Evolutionary conservation across 2,329 filamentous ascomycete species (phyloP).

Genomic region (Thelonectria olida): DNA sequence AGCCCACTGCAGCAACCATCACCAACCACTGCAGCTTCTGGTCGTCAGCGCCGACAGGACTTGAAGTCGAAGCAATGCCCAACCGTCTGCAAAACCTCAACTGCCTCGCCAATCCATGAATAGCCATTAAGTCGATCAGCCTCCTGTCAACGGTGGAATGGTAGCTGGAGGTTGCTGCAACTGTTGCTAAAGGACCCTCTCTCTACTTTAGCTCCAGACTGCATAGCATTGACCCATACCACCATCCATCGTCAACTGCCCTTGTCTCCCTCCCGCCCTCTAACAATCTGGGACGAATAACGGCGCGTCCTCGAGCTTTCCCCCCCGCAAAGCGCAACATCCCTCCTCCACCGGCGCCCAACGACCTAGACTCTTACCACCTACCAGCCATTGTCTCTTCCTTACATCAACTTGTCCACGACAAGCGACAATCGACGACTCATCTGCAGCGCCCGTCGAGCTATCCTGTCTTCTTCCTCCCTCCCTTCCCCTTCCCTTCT

Average conservation of each 20-base stretch:
- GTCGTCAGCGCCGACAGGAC: background rate
- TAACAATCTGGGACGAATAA: conserved; percentile 29
- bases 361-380: conserved; percentile 23
- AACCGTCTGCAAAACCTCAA: background rate
- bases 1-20: background rate
- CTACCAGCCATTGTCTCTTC: conserved; percentile 20
- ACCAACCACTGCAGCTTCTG: background rate
- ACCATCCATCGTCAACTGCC: background rate
- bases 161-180: too few species aligned
- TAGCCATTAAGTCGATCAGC: background rate
- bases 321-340: conserved; percentile 42
- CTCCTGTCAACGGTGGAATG: background rate
- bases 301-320: conserved; percentile 35
- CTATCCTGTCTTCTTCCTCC: conserved; percentile 17
- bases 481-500: conserved; percentile 12
- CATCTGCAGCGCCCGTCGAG: conserved; percentile 14
- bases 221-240: conserved; percentile 5
- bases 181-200: too few species aligned
- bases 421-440: conserved; percentile 32
- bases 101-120: background rate
- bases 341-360: conserved; percentile 34
- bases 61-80: background rate
- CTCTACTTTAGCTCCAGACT: background rate
- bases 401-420: conserved; percentile 9
- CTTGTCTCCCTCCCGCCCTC: conserved; percentile 26